Conservation (phyloP, 2,329 filamentous ascomycete species). For the Boeremia exigua region DNA sequence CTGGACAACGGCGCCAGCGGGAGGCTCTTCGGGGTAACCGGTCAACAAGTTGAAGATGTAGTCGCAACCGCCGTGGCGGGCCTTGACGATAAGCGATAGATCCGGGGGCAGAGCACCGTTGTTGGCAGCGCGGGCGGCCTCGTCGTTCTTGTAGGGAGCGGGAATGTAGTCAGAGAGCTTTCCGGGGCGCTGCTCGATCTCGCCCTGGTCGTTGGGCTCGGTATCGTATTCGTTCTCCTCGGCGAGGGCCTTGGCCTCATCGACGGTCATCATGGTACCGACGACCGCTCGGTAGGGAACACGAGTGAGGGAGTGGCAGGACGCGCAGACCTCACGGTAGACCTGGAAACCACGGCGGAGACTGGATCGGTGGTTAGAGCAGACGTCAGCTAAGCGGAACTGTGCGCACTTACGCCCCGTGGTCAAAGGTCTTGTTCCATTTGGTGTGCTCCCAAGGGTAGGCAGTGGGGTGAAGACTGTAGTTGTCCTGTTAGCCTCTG, state of each 20-base stretch:
- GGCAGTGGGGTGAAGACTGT: conserved; percentile 84
- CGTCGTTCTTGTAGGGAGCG: conserved; percentile 96
- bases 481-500: conserved; percentile 31
- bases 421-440: conserved; percentile 95
- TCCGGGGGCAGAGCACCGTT: conserved; percentile 97
- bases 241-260: conserved; percentile 95
- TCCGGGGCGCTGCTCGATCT: conserved; percentile 97
- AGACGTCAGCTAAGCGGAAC: background rate
- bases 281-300: conserved; percentile 93
- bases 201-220: conserved; percentile 96
- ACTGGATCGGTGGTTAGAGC: conserved; percentile 55
- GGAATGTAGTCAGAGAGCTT: conserved; percentile 99
- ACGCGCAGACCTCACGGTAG: conserved; percentile 97
- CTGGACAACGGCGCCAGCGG: conserved; percentile 83
- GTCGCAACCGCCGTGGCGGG: conserved; percentile 94
- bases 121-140: conserved; percentile 97
- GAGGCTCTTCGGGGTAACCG: conserved; percentile 95
- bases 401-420: conserved; percentile 78
- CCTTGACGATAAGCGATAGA: conserved; percentile 97
- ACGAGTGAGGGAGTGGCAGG: conserved; percentile 95
- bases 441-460: conserved; percentile 97
- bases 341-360: conserved; percentile 99
- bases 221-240: conserved; percentile 99
- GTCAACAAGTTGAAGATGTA: conserved; percentile 98
- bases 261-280: conserved; percentile 89